Evolutionary conservation across 2,329 filamentous ascomycete genomes (phyloP).

Genomic region (Epichloe coenophiala): DNA sequence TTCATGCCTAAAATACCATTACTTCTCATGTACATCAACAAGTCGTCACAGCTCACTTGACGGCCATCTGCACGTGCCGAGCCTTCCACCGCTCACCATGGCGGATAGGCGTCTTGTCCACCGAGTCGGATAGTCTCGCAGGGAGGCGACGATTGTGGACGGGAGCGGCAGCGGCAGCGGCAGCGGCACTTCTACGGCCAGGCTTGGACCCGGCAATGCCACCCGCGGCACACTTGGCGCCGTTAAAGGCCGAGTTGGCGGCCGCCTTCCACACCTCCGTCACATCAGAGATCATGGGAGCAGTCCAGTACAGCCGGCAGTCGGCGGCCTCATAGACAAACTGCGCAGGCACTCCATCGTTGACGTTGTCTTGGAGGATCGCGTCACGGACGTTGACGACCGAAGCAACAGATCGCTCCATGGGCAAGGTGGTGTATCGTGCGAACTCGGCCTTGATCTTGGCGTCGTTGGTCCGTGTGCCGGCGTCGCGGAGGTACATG

Average conservation of each 20-base stretch:
- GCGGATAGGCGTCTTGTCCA: background rate
- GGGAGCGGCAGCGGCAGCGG: background rate
- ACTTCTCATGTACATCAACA: no score
- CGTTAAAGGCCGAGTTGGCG: slow-evolving; percentile 26
- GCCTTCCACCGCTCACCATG: slow-evolving; percentile 2
- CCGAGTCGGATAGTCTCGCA: background rate
- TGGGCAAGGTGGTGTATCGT: slow-evolving; percentile 19
- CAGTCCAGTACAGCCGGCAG: slow-evolving; percentile 38
- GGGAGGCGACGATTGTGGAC: background rate
- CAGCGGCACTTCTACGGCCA: background rate
- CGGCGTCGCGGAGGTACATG: slow-evolving; percentile 10
- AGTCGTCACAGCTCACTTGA: background rate
- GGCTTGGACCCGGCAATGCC: slow-evolving; percentile 11
- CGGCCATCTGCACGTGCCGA: slow-evolving; percentile 4
- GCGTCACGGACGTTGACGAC: slow-evolving; percentile 26
- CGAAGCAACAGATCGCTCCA: slow-evolving; percentile 19
- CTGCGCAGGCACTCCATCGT: slow-evolving; percentile 31
- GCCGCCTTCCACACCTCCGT: slow-evolving; percentile 33
- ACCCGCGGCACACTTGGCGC: slow-evolving; percentile 25
- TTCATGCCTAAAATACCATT: no score
- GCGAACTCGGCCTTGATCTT: slow-evolving; percentile 15
- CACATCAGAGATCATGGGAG: slow-evolving; percentile 32
- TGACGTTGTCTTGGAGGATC: slow-evolving; percentile 22
- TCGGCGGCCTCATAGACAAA: slow-evolving; percentile 33
- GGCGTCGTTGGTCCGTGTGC: slow-evolving; percentile 14